phyloP scores from a whole-genome alignment of 768 basidiomycete species.

The Boletus insuetus region DNA sequence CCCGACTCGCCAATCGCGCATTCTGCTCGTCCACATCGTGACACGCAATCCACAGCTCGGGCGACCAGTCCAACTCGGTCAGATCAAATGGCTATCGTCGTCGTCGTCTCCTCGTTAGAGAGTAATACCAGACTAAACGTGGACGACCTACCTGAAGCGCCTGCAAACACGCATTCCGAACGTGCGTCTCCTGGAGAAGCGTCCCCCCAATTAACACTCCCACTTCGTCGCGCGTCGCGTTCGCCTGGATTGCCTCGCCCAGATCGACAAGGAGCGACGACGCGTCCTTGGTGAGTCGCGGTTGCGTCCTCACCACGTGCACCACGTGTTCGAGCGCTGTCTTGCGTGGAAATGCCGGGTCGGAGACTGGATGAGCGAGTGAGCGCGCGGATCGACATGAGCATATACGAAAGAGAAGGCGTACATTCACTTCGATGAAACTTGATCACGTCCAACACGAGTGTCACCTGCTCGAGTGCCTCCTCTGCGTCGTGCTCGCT shows the following conservation, averaged over 20 bases:
- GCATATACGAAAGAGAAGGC: background rate
- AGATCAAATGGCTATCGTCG: conserved; percentile 86
- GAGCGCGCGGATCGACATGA: conserved; percentile 8
- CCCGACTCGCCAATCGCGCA: conserved; percentile 67
- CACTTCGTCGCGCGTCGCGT: conserved; percentile 61
- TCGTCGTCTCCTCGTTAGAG: background rate
- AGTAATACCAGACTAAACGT: background rate
- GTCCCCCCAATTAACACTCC: conserved; percentile 67
- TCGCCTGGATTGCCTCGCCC: conserved; percentile 72
- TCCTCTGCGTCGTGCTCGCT: conserved; percentile 45
- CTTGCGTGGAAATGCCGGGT: conserved; percentile 70
- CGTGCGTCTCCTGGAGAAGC: conserved; percentile 82
- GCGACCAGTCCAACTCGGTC: conserved; percentile 91
- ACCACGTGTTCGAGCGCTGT: conserved; percentile 68
- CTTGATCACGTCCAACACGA: conserved; percentile 46
- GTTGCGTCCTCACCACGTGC: conserved; percentile 70
- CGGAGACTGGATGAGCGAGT: conserved; percentile 48
- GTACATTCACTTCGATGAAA: conserved; percentile 34
- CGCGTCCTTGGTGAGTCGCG: conserved; percentile 79
- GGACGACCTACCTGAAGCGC: conserved; percentile 66
- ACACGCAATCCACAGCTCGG: conserved; percentile 81
- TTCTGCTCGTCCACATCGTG: conserved; percentile 93
- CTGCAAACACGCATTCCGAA: conserved; percentile 86
- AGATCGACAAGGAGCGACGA: conserved; percentile 78
- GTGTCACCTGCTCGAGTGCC: conserved; percentile 74